Percentiles rank a stretch among this genome's conserved stretches.
Conservation (phyloP, 768 basidiomycete species). For the Crassisporium funariophilum region DNA sequence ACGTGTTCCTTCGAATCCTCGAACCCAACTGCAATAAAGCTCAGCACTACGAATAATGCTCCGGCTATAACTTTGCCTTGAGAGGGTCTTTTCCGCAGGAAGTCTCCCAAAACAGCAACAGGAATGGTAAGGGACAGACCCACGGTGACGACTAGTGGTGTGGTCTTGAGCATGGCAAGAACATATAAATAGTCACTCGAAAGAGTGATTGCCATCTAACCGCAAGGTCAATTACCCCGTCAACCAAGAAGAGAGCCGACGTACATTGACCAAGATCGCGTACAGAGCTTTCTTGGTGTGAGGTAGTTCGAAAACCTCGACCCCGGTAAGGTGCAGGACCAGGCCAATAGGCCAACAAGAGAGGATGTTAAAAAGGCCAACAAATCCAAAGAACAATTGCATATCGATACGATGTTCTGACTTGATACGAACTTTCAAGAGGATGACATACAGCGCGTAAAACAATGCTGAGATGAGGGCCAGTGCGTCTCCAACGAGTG, state of each 20-base stretch:
- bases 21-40: slow-evolving; percentile 56
- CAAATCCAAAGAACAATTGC: slow-evolving; percentile 95
- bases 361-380: slow-evolving; percentile 84
- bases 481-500: slow-evolving; percentile 76
- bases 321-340: slow-evolving; percentile 69
- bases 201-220: slow-evolving; percentile 80
- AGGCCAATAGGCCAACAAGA: slow-evolving; percentile 77
- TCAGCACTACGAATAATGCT: slow-evolving; percentile 72
- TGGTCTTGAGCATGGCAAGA: slow-evolving; percentile 94
- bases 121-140: slow-evolving; percentile 95
- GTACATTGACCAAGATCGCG: slow-evolving; percentile 41
- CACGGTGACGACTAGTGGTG: slow-evolving; percentile 89
- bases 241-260: slow-evolving; percentile 10
- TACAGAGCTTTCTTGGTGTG: slow-evolving; percentile 40
- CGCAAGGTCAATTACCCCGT: not conserved
- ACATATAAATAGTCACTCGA: slow-evolving; percentile 87
- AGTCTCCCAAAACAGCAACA: slow-evolving; percentile 83
- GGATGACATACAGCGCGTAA: slow-evolving; percentile 86
- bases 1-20: slow-evolving; percentile 26
- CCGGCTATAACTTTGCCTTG: slow-evolving; percentile 67
- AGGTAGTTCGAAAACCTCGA: slow-evolving; percentile 79
- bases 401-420: slow-evolving; percentile 85
- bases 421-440: slow-evolving; percentile 86
- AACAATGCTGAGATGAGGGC: slow-evolving; percentile 86
- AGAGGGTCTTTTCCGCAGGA: slow-evolving; percentile 39